Evolutionary conservation across 352 stramenopile genomes (phyloP).

Genomic region (Phytophthora meadii): DNA sequence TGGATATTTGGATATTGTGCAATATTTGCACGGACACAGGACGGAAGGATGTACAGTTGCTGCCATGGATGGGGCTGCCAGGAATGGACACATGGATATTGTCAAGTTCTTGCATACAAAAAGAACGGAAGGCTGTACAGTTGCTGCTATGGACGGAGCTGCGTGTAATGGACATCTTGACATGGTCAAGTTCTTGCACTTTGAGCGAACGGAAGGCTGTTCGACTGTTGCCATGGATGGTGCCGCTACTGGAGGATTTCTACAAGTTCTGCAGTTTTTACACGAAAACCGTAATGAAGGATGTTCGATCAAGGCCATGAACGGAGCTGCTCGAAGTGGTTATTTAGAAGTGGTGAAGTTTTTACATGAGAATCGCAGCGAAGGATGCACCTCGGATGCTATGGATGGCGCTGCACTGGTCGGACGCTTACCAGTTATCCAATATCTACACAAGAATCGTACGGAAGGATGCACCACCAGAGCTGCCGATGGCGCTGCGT

Average conservation of each 20-base stretch:
- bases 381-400: constrained; percentile 44
- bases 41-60: constrained; percentile 40
- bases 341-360: constrained; percentile 39
- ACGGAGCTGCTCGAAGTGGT: constrained; percentile 37
- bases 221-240: constrained; percentile 45
- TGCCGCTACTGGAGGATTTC: constrained; percentile 33
- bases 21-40: constrained; percentile 35
- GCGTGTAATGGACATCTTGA: constrained; percentile 33
- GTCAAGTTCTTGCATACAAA: constrained; percentile 42
- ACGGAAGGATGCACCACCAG: constrained; percentile 39
- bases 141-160: constrained; percentile 36
- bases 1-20: constrained; percentile 44
- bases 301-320: constrained; percentile 42
- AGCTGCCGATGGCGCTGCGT: constrained; percentile 42
- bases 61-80: constrained; percentile 50
- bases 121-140: constrained; percentile 36
- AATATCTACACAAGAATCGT: constrained; percentile 41
- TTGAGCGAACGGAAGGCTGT: constrained; percentile 33
- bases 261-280: constrained; percentile 41
- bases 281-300: constrained; percentile 42
- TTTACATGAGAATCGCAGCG: constrained; percentile 33
- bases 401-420: constrained; percentile 50
- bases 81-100: constrained; percentile 41
- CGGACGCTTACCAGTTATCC: constrained; percentile 40
- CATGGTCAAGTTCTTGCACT: constrained; percentile 38